phyloP scores from a whole-genome alignment of 2,329 filamentous ascomycete genomes.

The Neonectria magnoliae region DNA sequence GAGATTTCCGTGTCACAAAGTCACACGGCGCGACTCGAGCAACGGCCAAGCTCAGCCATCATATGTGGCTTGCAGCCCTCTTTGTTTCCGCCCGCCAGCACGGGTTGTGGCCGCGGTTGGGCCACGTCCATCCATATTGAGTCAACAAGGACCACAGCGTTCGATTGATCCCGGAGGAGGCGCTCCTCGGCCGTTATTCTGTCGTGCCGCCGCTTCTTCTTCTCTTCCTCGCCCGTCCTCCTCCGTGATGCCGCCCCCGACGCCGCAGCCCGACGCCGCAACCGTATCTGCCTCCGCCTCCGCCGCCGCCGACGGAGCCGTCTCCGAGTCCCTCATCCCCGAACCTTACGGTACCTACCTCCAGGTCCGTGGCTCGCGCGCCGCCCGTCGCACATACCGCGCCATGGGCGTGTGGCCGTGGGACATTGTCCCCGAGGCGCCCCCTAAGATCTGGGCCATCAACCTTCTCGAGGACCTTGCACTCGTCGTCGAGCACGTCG shows the following conservation, averaged over 20 bases:
- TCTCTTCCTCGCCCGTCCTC: background rate
- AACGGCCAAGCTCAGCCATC: conserved; percentile 29
- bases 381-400: conserved; percentile 40
- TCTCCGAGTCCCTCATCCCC: conserved; percentile 38
- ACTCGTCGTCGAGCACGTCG: conserved; percentile 42
- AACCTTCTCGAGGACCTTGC: conserved; percentile 44
- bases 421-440: conserved; percentile 43
- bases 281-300: conserved; percentile 35
- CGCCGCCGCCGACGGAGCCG: conserved; percentile 34
- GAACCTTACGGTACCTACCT: conserved; percentile 40
- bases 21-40: conserved; percentile 5
- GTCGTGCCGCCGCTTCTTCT: background rate
- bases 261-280: conserved; percentile 25
- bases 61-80: conserved; percentile 39
- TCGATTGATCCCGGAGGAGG: background rate
- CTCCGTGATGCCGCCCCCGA: conserved; percentile 11
- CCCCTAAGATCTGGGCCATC: conserved; percentile 45
- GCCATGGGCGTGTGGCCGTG: conserved; percentile 44
- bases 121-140: background rate
- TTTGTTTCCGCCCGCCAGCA: conserved; percentile 22
- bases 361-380: conserved; percentile 41
- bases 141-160: background rate
- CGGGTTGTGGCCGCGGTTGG: conserved; percentile 21
- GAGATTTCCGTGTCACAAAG: conserved; percentile 22
- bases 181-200: background rate